Conservation (phyloP, 2,329 filamentous ascomycete genomes). For the Talaromyces islandicus region DNA sequence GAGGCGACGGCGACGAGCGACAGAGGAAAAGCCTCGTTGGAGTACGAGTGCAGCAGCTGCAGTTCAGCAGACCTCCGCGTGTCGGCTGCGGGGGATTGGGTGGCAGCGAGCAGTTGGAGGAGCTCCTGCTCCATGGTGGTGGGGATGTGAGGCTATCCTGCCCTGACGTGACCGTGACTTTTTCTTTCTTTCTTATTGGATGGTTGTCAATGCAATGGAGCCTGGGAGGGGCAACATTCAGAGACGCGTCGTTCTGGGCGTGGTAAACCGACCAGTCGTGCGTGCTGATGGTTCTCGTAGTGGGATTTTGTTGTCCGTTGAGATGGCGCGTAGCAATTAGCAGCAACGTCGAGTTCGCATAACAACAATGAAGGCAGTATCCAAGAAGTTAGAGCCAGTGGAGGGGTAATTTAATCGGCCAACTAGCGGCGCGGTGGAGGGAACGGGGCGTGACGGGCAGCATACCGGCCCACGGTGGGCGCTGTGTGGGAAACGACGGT, state of each 20-base stretch:
- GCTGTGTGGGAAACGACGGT: background rate
- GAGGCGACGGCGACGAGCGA: constrained; percentile 75
- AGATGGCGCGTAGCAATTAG: background rate
- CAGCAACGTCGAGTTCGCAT: background rate
- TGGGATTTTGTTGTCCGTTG: background rate
- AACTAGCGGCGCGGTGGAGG: background rate
- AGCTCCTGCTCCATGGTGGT: constrained; percentile 82
- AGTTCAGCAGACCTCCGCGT: constrained; percentile 82
- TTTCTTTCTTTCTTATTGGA: background rate
- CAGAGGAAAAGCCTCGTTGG: constrained; percentile 65
- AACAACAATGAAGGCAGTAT: background rate
- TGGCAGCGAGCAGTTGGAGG: constrained; percentile 79
- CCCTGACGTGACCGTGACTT: background rate
- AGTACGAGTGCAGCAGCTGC: constrained; percentile 66
- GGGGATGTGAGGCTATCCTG: background rate
- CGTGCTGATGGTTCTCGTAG: background rate
- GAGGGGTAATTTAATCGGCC: background rate
- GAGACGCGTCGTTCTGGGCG: background rate
- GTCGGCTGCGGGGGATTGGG: constrained; percentile 68
- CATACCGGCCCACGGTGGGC: background rate
- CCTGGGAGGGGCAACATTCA: background rate
- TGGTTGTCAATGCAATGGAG: background rate
- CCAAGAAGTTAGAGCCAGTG: background rate
- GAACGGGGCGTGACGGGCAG: background rate
- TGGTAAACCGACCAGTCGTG: background rate